Base-by-base conservation (phyloP, 176 grass and related monocot genomes). In the Musa troglodytarum region DNA sequence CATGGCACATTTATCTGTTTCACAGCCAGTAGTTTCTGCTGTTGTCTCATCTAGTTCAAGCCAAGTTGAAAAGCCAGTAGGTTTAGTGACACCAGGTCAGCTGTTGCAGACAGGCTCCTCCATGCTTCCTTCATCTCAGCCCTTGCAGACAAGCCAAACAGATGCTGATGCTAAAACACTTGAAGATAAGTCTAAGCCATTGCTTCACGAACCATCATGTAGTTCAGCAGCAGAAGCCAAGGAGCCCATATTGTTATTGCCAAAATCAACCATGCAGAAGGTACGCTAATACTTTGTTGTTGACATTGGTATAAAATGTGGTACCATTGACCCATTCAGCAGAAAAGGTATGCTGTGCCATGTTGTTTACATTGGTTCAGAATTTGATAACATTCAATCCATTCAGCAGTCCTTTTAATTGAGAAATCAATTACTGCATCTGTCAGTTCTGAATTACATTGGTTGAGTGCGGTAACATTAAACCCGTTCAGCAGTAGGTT, bases 201-300 rank as follows among this genome's bases (percentile, higher is more conserved):
- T 88, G 51, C 68, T 96, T 24, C 84, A 85, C 54, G 88, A 91
- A 25, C 92, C 81, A 51, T 78, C 74, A 23, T 23, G 55, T n/a
- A 72, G 77, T 81, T 72, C 83, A 73, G 64, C 71, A 58, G 65
- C 70, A 1, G 92, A 95, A 80, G 84, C 78, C 67, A 91, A 78
- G 84, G 88, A 93, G 81, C 88, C 92, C 26, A 92, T 91, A 86
- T 71, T 96, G 16, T 88, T 88, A 78, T 81, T 89, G 61, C 92
- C 92, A 3, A 86, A 82, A 76, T 82, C 87, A 49, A 71, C 72
- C 73, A 65, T 74, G 68, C 92, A 89, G 54, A 86, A 78, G 88
- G 88, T 91, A 80, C 72, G 34, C n/a, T 77, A 3, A 1, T 63
- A 62, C 72, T 74, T 69, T 43, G 11, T 54, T 73, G 29, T 12